These are phyloP conservation scores for Colletotrichum tanaceti DNA, from an alignment of 2,329 filamentous ascomycete genomes.

Conservation along the genomic window DNA sequence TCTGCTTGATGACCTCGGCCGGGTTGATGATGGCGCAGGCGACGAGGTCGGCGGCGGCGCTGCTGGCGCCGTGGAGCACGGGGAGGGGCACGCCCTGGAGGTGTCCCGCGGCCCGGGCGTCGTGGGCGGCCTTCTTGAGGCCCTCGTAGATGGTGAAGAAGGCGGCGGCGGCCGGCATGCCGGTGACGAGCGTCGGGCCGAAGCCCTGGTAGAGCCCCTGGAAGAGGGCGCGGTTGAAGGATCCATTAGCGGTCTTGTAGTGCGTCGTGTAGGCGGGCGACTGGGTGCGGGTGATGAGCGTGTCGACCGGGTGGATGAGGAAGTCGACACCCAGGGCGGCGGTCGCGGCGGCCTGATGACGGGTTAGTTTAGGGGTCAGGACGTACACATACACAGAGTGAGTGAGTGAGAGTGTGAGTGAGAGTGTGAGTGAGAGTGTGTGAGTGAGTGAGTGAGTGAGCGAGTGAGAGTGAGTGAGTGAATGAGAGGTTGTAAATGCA, in stretches of 20 bases:
- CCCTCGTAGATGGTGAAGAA: slow-evolving; percentile 43
- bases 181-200: slow-evolving; percentile 40
- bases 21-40: slow-evolving; percentile 41
- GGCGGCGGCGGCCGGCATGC: slow-evolving; percentile 39
- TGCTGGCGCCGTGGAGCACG: slow-evolving; percentile 34
- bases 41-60: slow-evolving; percentile 40
- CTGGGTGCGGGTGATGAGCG: slow-evolving; percentile 42
- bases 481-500: too few species aligned
- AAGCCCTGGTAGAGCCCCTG: slow-evolving; percentile 42
- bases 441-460: too few species aligned
- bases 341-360: slow-evolving; percentile 11
- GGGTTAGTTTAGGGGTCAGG: not conserved
- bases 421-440: too few species aligned
- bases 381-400: too few species aligned
- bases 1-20: slow-evolving; percentile 43
- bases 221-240: slow-evolving; percentile 35
- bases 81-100: slow-evolving; percentile 32
- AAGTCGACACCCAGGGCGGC: slow-evolving; percentile 37
- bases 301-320: slow-evolving; percentile 42
- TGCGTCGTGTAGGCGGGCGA: slow-evolving; percentile 38
- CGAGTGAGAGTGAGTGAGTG: too few species aligned
- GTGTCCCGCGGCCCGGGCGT: slow-evolving; percentile 14
- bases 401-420: too few species aligned
- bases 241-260: slow-evolving; percentile 37
- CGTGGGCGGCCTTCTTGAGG: slow-evolving; percentile 20